phyloP scores from a whole-genome alignment of 2,329 filamentous ascomycete species.

The Alternaria sp. region DNA sequence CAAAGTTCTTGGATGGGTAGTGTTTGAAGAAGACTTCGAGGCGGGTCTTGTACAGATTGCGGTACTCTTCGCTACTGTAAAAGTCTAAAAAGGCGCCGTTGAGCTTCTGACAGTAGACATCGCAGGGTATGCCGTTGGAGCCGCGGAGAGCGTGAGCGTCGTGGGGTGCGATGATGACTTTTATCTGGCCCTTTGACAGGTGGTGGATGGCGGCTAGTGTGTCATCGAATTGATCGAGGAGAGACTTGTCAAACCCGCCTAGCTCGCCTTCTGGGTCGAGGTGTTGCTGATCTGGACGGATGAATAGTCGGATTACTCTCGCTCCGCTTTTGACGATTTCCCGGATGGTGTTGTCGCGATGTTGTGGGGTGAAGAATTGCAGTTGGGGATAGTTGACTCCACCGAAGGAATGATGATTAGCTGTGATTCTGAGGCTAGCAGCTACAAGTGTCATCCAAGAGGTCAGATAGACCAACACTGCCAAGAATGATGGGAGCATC shows the following conservation, averaged over 20 bases:
- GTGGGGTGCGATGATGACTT: slow-evolving; percentile 50
- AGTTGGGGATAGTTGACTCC: slow-evolving; percentile 48
- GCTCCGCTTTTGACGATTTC: slow-evolving; percentile 43
- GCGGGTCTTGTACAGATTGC: slow-evolving; percentile 43
- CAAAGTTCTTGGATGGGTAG: slow-evolving; percentile 49
- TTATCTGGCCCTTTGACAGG: slow-evolving; percentile 47
- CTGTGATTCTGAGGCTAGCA: slow-evolving; percentile 41
- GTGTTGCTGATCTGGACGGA: slow-evolving; percentile 41
- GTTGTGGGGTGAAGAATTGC: slow-evolving; percentile 40
- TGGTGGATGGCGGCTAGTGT: slow-evolving; percentile 48
- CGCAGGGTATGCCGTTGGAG: slow-evolving; percentile 44
- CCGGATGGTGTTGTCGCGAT: slow-evolving; percentile 43
- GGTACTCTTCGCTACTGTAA: slow-evolving; percentile 43
- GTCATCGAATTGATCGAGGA: slow-evolving; percentile 49
- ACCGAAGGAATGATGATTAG: slow-evolving; percentile 45
- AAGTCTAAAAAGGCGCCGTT: slow-evolving; percentile 48
- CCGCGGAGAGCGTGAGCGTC: slow-evolving; percentile 47
- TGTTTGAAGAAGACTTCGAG: slow-evolving; percentile 48
- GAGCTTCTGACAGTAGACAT: slow-evolving; percentile 47
- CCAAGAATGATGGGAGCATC: slow-evolving; percentile 30
- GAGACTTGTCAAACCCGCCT: slow-evolving; percentile 42
- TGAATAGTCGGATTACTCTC: slow-evolving; percentile 47
- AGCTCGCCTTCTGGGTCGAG: slow-evolving; percentile 43
- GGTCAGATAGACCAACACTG: slow-evolving; percentile 28
- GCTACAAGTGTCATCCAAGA: slow-evolving; percentile 23